These are phyloP conservation scores for Pythium folliculosum DNA, from an alignment of 352 stramenopile genomes.

Conservation along the genomic window DNA sequence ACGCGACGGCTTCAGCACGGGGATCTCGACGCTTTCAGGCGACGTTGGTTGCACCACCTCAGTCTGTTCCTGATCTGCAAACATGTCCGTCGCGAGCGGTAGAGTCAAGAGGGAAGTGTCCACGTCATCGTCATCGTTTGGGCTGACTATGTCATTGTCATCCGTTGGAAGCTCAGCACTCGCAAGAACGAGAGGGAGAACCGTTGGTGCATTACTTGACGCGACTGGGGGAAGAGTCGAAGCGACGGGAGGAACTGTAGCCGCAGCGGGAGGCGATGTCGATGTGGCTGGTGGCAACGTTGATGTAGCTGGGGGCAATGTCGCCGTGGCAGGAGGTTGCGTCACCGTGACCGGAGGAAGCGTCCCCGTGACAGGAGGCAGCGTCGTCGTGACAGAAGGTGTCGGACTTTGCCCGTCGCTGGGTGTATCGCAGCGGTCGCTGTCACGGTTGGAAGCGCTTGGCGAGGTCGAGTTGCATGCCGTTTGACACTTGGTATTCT, in stretches of 20 bases:
- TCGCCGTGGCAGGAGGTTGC: background rate
- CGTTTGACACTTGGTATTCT: constrained; percentile 15
- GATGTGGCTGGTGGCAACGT: background rate
- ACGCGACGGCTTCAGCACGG: background rate
- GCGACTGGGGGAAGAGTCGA: background rate
- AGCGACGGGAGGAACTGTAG: background rate
- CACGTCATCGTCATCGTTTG: background rate
- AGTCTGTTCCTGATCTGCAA: background rate
- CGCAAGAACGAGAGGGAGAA: background rate
- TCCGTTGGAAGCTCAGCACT: background rate
- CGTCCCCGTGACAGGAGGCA: background rate
- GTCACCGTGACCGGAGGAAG: background rate
- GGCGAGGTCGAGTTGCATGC: background rate
- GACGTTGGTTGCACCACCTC: background rate
- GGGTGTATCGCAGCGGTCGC: background rate
- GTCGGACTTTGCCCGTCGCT: background rate
- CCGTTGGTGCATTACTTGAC: background rate
- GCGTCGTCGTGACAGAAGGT: no score
- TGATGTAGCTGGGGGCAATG: background rate
- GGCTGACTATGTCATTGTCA: background rate
- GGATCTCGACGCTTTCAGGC: constrained; percentile 6
- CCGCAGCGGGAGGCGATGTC: background rate
- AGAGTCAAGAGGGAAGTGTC: background rate
- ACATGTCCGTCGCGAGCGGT: background rate
- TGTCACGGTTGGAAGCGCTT: no score